phyloP scores from a whole-genome alignment of 331 rosid genomes.

The Ulmus americana region DNA sequence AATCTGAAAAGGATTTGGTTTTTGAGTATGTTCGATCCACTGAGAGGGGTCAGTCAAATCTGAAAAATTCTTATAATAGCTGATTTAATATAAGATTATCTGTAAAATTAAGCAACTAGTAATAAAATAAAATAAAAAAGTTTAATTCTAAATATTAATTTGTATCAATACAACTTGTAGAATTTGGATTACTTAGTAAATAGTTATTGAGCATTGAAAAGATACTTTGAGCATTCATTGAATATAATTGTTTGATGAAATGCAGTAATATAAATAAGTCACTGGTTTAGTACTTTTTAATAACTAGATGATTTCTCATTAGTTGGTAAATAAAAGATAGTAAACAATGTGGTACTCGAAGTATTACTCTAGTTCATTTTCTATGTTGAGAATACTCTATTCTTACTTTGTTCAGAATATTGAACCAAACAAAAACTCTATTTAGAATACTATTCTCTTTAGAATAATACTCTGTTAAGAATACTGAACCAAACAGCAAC shows the following conservation, averaged over 20 bases:
- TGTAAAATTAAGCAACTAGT: not conserved
- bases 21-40: constrained; percentile 79
- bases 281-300: not conserved
- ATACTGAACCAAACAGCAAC: too few relatives aligned
- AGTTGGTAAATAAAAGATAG: not conserved
- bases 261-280: too few relatives aligned
- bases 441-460: too few relatives aligned
- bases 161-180: too few relatives aligned
- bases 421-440: too few relatives aligned
- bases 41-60: constrained; percentile 50
- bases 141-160: not conserved
- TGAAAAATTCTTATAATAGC: not conserved
- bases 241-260: too few relatives aligned
- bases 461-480: too few relatives aligned
- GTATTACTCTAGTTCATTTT: not conserved
- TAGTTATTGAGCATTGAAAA: not conserved
- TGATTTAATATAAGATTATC: not conserved
- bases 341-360: not conserved
- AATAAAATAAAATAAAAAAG: not conserved
- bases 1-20: constrained; percentile 52
- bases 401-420: too few relatives aligned
- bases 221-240: not conserved
- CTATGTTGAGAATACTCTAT: not conserved
- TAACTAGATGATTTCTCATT: not conserved
- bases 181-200: not conserved